A percentile compares a stretch with the other conserved stretches of the same genome.
Conservation (phyloP, 345 rosid species). For the Triadica sebifera region DNA sequence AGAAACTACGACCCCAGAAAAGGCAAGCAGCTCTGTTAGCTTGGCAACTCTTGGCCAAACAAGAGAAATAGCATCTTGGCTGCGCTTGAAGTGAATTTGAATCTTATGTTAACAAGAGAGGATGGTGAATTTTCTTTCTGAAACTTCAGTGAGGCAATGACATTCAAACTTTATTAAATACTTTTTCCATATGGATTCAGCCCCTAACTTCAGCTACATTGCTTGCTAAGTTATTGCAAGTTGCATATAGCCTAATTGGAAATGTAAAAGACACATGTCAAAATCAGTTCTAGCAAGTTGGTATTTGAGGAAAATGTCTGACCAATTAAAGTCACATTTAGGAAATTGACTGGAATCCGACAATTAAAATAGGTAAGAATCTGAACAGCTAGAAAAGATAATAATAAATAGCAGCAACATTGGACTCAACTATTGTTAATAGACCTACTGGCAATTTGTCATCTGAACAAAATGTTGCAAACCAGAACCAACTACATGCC, state of each 20-base stretch:
- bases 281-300: not conserved
- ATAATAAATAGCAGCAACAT: not conserved
- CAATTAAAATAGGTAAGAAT: not conserved
- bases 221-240: too few species aligned
- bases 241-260: too few species aligned
- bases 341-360: not conserved
- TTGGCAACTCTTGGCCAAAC: too few species aligned
- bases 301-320: not conserved
- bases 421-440: not conserved
- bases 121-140: not conserved
- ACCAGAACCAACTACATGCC: slow-evolving; percentile 83
- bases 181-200: not conserved
- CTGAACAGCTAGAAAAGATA: not conserved
- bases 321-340: not conserved
- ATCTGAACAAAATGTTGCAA: slow-evolving; percentile 88
- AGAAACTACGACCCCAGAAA: too few species aligned
- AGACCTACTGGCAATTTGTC: slow-evolving; percentile 87
- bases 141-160: not conserved
- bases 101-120: not conserved
- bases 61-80: too few species aligned
- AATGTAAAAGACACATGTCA: too few species aligned
- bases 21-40: too few species aligned
- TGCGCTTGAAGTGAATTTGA: too few species aligned
- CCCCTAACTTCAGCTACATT: not conserved
- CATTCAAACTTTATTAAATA: not conserved